Percentiles rank a stretch among this genome's conserved stretches.
These are phyloP conservation scores for Linnemannia elongata DNA, from an alignment of 192 early-diverging fungal genomes.

Conservation along the genomic window DNA sequence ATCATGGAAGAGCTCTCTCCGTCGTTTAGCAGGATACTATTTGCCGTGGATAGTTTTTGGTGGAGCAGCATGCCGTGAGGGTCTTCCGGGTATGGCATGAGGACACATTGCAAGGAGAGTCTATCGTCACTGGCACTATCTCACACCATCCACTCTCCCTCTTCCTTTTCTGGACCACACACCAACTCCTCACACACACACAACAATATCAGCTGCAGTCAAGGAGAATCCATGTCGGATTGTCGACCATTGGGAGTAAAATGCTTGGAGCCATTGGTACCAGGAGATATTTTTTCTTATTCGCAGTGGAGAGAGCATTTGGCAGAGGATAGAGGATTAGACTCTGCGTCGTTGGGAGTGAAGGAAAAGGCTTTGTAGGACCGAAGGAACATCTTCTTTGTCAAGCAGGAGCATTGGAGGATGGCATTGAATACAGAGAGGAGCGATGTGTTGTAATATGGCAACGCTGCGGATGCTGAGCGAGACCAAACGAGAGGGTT, in stretches of 20 bases:
- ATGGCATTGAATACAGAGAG: neutral
- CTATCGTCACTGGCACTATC: neutral
- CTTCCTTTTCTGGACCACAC: neutral
- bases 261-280: neutral
- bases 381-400: neutral
- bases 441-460: neutral
- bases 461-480: neutral
- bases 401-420: neutral
- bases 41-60: neutral
- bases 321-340: neutral
- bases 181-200: neutral
- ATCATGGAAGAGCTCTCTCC: neutral
- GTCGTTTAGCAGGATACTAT: neutral
- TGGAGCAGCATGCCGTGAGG: neutral
- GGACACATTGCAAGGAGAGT: neutral
- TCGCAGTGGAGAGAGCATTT: neutral
- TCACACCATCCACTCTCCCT: neutral
- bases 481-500: neutral
- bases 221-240: constrained; percentile 10
- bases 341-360: neutral
- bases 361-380: neutral
- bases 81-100: neutral
- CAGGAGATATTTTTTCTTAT: neutral
- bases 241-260: neutral
- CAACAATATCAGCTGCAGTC: neutral